Base-by-base conservation (phyloP, 129 eudicot species). In the Heracleum sosnowskyi region DNA sequence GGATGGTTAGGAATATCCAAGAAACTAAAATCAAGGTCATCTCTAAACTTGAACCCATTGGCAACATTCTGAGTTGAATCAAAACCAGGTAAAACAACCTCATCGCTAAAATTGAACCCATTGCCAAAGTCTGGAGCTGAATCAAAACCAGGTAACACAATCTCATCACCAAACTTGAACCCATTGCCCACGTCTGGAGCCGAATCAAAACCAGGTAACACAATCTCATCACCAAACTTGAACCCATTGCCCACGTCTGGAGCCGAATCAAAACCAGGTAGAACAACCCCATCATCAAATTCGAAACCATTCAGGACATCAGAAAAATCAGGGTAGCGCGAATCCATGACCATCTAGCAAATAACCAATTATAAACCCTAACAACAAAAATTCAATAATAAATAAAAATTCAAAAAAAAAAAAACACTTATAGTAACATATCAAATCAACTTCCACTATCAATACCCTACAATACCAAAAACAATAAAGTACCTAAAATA, bases 311-410 rank as follows among this genome's bases (percentile, higher is more conserved):
- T 77, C 20, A 53, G 49, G 33, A 76, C 73, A 79, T 85, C 84
- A 33, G 83, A 29, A 68, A 79, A 76, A 34, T 78, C 87, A 51
- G 44, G 69, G 69, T 86, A 86, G 10, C 74, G n/a, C 0, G 88
- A 84, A 85, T 88, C 97, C 97, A 92, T 92, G 33, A 85, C 82
- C 76, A 88, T 80, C 68, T 75, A 76, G 12, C 5, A 22, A 69
- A 46, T 44, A 22, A 74, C 26, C 20, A 34, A 10, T 0, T n/a
- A 60, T 26, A 29, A n/a, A 73, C 76, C 68, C 68, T 60, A 60
- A 16, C 1, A 41, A 46, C 24, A 9, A 49, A 49, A 60, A n/a
- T 60, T 26, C 68, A 55, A 46, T 46, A 46, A 46, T 0, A 24
- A 24, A 24, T 7, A 55, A 55, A 0, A 13, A 24, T 24, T 55